A percentile compares a stretch with the other conserved stretches of the same genome.
phyloP scores from a whole-genome alignment of 2,329 filamentous ascomycete species.

The Aspergillus candidus region DNA sequence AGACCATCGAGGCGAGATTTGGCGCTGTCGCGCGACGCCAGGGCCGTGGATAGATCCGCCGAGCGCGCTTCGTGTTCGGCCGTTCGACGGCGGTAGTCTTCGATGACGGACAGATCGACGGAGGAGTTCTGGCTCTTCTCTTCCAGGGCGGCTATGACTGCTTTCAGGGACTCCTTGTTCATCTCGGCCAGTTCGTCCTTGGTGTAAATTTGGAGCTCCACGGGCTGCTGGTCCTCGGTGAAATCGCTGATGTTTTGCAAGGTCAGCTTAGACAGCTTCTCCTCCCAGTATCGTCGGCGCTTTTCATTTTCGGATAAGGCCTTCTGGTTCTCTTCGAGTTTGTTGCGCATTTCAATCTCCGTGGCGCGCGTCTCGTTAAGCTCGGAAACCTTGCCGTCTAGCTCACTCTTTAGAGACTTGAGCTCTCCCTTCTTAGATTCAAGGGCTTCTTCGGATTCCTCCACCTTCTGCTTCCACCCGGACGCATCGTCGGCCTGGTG shows the following conservation, averaged over 20 bases:
- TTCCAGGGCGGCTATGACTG: slow-evolving; percentile 60
- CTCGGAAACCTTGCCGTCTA: slow-evolving; percentile 79
- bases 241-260: slow-evolving; percentile 76
- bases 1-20: slow-evolving; percentile 93
- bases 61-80: slow-evolving; percentile 76
- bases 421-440: slow-evolving; percentile 75
- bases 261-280: slow-evolving; percentile 77
- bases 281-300: slow-evolving; percentile 76
- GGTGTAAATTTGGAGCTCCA: slow-evolving; percentile 67
- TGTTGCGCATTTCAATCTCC: slow-evolving; percentile 98
- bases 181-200: slow-evolving; percentile 61
- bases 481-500: slow-evolving; percentile 71
- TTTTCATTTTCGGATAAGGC: slow-evolving; percentile 79
- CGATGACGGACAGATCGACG: slow-evolving; percentile 82
- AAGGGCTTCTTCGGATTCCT: slow-evolving; percentile 74
- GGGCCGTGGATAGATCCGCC: slow-evolving; percentile 74
- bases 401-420: slow-evolving; percentile 68
- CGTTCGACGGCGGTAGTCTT: slow-evolving; percentile 79
- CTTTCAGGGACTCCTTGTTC: slow-evolving; percentile 57
- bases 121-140: slow-evolving; percentile 76
- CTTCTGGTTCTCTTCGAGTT: slow-evolving; percentile 94
- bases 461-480: slow-evolving; percentile 64
- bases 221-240: slow-evolving; percentile 46
- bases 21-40: slow-evolving; percentile 71
- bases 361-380: slow-evolving; percentile 81